Base-by-base conservation (phyloP, 75 land plant genomes). In the Pseudotsuga menziesii region DNA sequence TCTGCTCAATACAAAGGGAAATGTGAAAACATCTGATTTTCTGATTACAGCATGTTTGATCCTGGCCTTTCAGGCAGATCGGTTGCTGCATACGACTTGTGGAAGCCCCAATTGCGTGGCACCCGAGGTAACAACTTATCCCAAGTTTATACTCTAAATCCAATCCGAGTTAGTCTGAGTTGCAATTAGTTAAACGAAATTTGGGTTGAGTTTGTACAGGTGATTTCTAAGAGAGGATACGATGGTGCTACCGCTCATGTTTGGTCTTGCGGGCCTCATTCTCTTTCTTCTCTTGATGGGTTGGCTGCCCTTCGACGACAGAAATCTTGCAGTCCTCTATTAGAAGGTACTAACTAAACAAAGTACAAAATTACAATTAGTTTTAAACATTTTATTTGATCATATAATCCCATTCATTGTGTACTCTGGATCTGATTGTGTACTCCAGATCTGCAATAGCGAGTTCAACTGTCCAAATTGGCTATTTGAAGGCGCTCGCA, bases 41-140 rank as follows among this genome's bases (percentile, higher is more conserved):
- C 60, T 76, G 13, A 29, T 57, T 16, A 22, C 60, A 17, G 56
- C 19, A 25, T 56, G 23, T 27, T 27, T 70, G 16, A 59, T 55
- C 62, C 1, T 60, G 61, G 20, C 9, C 8, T 19, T 60, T 20
- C 83, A 91, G 94, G 83, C 82, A 66, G 97, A 94, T 76, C 92
- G 94, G 0, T 77, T 94, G 63, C 78, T 94, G 54, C 97, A 94
- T 78, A 91, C 94, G 71, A 91, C 94, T 23, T 94, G 97, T 80
- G 94, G 97, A 70, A 93, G 90, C 81, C 96, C 96, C 4, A 93
- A 89, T 75, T 93, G 91, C 77, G 90, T 92, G 61, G 92, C 95
- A 2, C 95, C 95, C 12, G 95, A 93, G 88, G 84, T 93, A 13
- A 58, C 54, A 48, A 48, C 12, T 48, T 48, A 9, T 48, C 11